phyloP scores from a whole-genome alignment of 257 asterid species.

The Fraxinus quadrangulata region DNA sequence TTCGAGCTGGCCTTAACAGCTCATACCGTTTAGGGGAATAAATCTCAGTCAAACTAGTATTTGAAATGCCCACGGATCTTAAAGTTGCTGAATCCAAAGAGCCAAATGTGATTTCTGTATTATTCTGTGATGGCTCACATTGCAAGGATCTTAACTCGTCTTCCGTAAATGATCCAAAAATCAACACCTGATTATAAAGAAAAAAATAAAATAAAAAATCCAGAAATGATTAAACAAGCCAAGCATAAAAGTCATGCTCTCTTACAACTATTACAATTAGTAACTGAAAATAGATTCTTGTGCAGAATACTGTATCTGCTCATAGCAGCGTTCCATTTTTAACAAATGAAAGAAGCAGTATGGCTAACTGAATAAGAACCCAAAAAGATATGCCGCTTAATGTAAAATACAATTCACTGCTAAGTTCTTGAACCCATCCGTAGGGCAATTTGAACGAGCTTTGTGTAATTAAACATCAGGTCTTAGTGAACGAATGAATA shows the following conservation, averaged over 20 bases:
- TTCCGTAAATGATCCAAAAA: slow-evolving; percentile 81
- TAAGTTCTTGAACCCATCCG: background rate
- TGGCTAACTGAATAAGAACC: background rate
- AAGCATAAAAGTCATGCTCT: slow-evolving; percentile 1
- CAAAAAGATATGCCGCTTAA: background rate
- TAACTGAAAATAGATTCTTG: slow-evolving; percentile 13
- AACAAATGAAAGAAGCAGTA: slow-evolving; percentile 5
- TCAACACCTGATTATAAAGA: slow-evolving; percentile 50
- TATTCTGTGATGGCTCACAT: slow-evolving; percentile 41
- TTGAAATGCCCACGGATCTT: slow-evolving; percentile 61
- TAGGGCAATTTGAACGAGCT: background rate
- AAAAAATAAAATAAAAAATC: background rate
- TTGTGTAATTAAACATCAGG: background rate
- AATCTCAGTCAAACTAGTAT: slow-evolving; percentile 28
- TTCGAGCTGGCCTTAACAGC: slow-evolving; percentile 30
- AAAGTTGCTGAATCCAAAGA: slow-evolving; percentile 62
- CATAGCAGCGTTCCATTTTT: background rate
- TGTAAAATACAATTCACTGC: background rate
- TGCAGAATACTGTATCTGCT: background rate
- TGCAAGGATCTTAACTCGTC: slow-evolving; percentile 68
- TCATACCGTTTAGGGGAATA: slow-evolving; percentile 31
- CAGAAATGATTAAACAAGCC: background rate
- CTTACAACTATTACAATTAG: background rate
- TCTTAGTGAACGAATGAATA: background rate
- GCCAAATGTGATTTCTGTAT: slow-evolving; percentile 54